These are phyloP conservation scores for Aquilaria yunnanensis DNA, from an alignment of 345 rosid genomes.

Conservation along the genomic window DNA sequence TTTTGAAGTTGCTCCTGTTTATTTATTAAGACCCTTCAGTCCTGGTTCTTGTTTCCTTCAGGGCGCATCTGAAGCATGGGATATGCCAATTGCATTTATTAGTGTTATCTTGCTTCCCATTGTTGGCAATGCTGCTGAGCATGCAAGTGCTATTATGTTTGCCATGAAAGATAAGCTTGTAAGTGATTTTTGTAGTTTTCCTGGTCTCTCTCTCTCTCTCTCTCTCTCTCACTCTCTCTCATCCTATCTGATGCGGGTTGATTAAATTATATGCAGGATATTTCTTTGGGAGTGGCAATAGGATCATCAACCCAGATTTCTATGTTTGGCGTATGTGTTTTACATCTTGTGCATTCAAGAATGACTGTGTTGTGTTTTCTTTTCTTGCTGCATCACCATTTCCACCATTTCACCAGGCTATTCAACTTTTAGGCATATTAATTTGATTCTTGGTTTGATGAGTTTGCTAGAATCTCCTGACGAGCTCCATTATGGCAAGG, in stretches of 20 bases:
- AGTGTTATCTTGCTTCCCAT: slow-evolving; percentile 95
- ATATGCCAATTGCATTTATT: slow-evolving; percentile 75
- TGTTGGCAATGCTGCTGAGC: slow-evolving; percentile 98
- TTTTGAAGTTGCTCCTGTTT: background rate
- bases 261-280: slow-evolving; percentile 47
- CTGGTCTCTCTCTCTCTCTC: background rate
- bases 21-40: background rate
- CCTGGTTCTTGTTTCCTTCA: slow-evolving; percentile 24
- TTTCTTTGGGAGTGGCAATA: slow-evolving; percentile 94
- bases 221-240: no score
- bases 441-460: no score
- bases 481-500: no score
- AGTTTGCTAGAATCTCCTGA: no score
- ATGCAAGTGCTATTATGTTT: slow-evolving; percentile 91
- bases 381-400: background rate
- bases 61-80: slow-evolving; percentile 81
- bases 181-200: slow-evolving; percentile 13
- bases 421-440: no score
- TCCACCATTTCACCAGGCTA: no score
- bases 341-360: background rate
- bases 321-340: slow-evolving; percentile 78
- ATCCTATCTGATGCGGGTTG: background rate
- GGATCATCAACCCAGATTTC: slow-evolving; percentile 96
- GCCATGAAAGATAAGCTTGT: slow-evolving; percentile 98
- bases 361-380: background rate